These are phyloP conservation scores for Paratinospora sagittata DNA, from an alignment of 164 flowering plant species.

Conservation along the genomic window DNA sequence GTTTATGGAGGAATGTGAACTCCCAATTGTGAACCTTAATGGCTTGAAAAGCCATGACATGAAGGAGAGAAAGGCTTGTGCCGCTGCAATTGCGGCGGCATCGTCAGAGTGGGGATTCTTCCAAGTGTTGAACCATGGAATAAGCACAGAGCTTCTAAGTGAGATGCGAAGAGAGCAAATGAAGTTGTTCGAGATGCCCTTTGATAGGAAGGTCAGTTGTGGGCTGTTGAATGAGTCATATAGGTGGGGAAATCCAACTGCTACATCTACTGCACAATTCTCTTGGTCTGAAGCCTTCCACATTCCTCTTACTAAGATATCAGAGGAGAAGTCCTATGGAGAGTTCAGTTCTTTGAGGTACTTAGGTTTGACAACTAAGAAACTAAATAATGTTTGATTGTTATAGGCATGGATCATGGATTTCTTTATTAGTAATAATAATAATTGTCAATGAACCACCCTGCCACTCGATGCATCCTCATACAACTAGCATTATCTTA, in stretches of 20 bases:
- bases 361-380: background rate
- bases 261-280: conserved; percentile 45
- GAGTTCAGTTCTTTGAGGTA: conserved; percentile 50
- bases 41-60: conserved; percentile 24
- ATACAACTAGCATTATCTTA: background rate
- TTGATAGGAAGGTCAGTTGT: conserved; percentile 41
- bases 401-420: no score
- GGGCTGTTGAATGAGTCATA: conserved; percentile 52
- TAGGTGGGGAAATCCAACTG: conserved; percentile 67
- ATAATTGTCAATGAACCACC: background rate
- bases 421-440: no score
- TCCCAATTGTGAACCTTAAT: conserved; percentile 57
- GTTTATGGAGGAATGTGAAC: conserved; percentile 39
- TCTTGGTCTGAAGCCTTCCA: conserved; percentile 89
- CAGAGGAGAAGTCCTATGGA: conserved; percentile 40
- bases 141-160: conserved; percentile 39
- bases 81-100: conserved; percentile 36
- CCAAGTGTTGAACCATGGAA: conserved; percentile 79
- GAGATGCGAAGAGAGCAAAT: conserved; percentile 63
- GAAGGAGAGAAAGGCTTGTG: conserved; percentile 28
- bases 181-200: conserved; percentile 50
- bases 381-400: background rate
- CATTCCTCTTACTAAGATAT: conserved; percentile 50
- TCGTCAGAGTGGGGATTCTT: conserved; percentile 83
- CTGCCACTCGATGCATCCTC: background rate